phyloP scores from a whole-genome alignment of 1,284 basidiomycete genomes.

The Boletus mariae region DNA sequence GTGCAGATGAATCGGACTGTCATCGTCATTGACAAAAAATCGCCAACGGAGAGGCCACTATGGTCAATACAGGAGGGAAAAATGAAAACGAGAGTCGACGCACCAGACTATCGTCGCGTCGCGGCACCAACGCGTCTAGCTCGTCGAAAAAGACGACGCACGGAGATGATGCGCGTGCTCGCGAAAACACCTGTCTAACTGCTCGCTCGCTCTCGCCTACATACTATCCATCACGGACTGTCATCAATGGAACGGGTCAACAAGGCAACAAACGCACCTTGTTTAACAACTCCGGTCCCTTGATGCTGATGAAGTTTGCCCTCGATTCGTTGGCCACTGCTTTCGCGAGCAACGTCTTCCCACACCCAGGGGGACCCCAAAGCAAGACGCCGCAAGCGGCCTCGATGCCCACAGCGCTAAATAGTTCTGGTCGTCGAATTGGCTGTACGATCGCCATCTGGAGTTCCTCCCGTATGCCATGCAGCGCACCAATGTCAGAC shows the following conservation, averaged over 20 bases:
- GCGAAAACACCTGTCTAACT: constrained; percentile 88
- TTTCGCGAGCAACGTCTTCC: constrained; percentile 94
- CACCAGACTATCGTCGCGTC: constrained; percentile 88
- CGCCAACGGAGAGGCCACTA: neutral
- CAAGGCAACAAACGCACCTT: constrained; percentile 55
- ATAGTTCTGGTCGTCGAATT: constrained; percentile 86
- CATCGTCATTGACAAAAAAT: neutral
- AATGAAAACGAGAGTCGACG: constrained; percentile 23
- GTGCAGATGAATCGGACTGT: constrained; percentile 92
- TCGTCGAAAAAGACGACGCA: constrained; percentile 97
- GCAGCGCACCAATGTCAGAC: constrained; percentile 92
- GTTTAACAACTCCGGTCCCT: constrained; percentile 94
- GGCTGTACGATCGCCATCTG: constrained; percentile 98
- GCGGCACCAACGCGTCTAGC: constrained; percentile 91
- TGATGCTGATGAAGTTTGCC: constrained; percentile 97
- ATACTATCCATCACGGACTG: constrained; percentile 55
- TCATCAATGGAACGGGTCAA: neutral
- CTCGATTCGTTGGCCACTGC: constrained; percentile 93
- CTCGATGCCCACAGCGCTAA: constrained; percentile 81
- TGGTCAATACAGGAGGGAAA: neutral
- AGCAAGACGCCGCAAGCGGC: constrained; percentile 88
- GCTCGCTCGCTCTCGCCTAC: constrained; percentile 97
- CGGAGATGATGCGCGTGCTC: constrained; percentile 83
- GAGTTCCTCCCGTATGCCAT: constrained; percentile 83
- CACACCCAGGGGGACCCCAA: constrained; percentile 99